These are phyloP conservation scores for Fusarium marasasianum DNA, from an alignment of 2,329 filamentous ascomycete genomes.

Conservation along the genomic window DNA sequence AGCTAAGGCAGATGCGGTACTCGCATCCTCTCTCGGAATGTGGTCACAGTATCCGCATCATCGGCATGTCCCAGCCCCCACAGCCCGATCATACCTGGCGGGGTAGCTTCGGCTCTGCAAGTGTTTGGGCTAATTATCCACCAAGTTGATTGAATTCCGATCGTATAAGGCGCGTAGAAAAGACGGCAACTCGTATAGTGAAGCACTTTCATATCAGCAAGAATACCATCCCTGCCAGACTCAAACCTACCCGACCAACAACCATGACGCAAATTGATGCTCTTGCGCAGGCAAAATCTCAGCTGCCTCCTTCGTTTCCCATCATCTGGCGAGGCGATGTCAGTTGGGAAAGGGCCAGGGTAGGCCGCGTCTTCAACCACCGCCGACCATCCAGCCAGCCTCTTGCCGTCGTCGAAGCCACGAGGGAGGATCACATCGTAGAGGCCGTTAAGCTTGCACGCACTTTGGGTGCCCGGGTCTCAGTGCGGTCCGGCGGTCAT, in stretches of 20 bases:
- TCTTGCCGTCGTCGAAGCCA: neutral
- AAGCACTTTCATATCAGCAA: too few species aligned
- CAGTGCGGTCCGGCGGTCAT: neutral
- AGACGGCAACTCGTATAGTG: neutral
- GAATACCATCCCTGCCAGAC: neutral
- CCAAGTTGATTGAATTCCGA: too few species aligned
- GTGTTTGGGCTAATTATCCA: too few species aligned
- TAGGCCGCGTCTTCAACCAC: neutral
- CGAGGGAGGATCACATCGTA: neutral
- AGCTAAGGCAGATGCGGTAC: neutral
- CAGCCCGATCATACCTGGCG: neutral
- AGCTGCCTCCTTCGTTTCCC: neutral
- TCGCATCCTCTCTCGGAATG: neutral
- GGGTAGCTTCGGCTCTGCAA: neutral
- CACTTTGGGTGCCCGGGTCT: neutral
- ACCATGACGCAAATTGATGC: neutral
- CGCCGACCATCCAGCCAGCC: neutral
- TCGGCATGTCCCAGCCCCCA: neutral
- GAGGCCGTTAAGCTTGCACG: neutral
- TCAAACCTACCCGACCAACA: neutral
- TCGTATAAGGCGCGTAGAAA: neutral
- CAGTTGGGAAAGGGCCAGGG: neutral
- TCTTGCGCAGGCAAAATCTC: neutral
- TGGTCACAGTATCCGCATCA: neutral
- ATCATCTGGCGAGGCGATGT: neutral